Base-by-base conservation (phyloP, 306 rosid genomes). In the Macrotyloma uniflorum region DNA sequence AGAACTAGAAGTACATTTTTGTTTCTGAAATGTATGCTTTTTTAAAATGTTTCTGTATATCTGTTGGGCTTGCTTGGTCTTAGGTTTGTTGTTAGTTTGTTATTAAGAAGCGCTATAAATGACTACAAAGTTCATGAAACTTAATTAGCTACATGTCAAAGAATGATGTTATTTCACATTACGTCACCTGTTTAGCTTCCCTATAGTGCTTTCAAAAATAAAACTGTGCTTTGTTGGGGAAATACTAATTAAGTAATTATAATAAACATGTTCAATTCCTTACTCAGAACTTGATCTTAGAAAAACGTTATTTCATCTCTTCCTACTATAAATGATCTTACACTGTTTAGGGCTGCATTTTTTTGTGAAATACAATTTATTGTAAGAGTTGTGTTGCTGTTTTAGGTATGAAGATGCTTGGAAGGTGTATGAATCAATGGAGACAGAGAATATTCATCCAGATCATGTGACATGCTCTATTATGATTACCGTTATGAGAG, bases 391-490 rank as follows among this genome's bases (percentile, higher is more conserved):
- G 30, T 66, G 30, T 66, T 49, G 23, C 70, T 70, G 38, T 87
- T 67, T 49, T 83, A 94, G 98, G 92, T 90, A 79, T 69, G 84
- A 87, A 46, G 93, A 91, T 85, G 97, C 97, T 72, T 89, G 88
- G 91, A 75, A 88, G 76, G 88, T 86, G 49, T 94, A 80, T 19
- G 89, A 89, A 84, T 64, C 84, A 0, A 92, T 94, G 98, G 97
- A 92, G 86, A 83, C 84, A 15, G 87, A 88, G 63, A 89, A 88
- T 73, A 71, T 83, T 19, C 76, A 13, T 79, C 97, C 93, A 2
- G 97, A 94, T 88, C 92, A 92, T 64, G 92, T 94, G 83, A 94
- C 97, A 7, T 89, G 95, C 79, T 88, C 97, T 35, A 91, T 94
- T 72, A 78, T 91, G 89, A 80, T 92, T 59, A 86, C 87, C 9